Evolutionary conservation across 345 rosid genomes (phyloP), one percentile per base, ranked within the genome.

Genomic region (Gossypium stocksii): DNA sequence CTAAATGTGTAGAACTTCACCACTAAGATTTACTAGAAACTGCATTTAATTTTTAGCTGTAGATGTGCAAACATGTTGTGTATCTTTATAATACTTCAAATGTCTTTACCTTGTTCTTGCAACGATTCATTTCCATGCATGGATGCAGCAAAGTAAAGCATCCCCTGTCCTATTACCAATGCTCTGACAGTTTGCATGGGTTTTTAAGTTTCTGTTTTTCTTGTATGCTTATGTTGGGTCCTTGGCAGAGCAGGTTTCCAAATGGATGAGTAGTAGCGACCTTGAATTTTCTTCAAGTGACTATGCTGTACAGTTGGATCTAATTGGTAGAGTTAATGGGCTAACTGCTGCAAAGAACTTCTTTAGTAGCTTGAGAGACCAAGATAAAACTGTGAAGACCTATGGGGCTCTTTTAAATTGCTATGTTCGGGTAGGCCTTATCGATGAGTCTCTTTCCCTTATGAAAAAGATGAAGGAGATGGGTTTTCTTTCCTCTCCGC

Each of bases 321-420:
- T 86, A 72, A 82, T 86, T 19, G 83, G 87, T 59, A 79, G 62
- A 59, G 85, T 84, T 82, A 73, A 52, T 9, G 86, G 89, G 20
- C 43, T 81, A 10, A 84, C 78, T 65, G 78, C 71, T 27, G 87
- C 85, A 16, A 80, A 84, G 80, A 76, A 43, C 68, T 84, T 77
- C 78, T 82, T 84, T 77, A 68, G 75, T 38, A 77, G 80, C 77
- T 51, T 84, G 70, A 63, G 41, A 20, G 83, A 79, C 9, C 38
- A 73, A 73, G 80, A 81, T 52, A 84, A 77, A 80, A 23, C 22
- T 41, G 81, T 73, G 63, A 77, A 84, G 72, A 53, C 71, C 9
- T 84, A 82, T 72, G 87, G 89, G 46, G 82, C 89, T 76, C 89
- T 84, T 66, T 72, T 86, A 59, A 77, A 77, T 73, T 86, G 89